Evolutionary conservation across 768 basidiomycete species (phyloP).

Genomic region (Gyrodon lividus): DNA sequence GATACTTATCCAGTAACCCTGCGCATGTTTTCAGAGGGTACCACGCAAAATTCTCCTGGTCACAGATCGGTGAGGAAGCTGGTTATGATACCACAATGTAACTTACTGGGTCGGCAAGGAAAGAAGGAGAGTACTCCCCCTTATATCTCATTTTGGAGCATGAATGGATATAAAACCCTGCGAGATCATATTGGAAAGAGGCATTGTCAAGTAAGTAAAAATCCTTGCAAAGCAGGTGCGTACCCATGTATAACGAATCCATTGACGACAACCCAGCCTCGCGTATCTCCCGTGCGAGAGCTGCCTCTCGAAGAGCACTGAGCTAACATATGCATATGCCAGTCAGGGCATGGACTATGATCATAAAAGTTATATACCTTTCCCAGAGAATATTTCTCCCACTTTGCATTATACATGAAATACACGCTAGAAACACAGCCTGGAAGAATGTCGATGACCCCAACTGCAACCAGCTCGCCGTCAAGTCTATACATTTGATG

Average conservation of each 20-base stretch:
- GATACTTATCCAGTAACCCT: constrained; percentile 59
- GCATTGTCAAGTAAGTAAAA: neutral
- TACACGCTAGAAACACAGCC: constrained; percentile 82
- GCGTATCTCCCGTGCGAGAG: constrained; percentile 73
- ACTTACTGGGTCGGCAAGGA: constrained; percentile 79
- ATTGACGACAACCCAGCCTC: constrained; percentile 63
- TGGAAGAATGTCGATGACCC: constrained; percentile 89
- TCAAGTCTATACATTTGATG: constrained; percentile 88
- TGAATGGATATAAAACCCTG: constrained; percentile 91
- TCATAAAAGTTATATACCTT: constrained; percentile 49
- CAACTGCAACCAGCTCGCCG: constrained; percentile 78
- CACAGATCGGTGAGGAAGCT: constrained; percentile 3
- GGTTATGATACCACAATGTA: neutral
- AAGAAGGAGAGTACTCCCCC: constrained; percentile 88
- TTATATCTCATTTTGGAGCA: constrained; percentile 98
- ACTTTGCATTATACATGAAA: constrained; percentile 81
- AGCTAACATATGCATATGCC: constrained; percentile 43
- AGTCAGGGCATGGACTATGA: neutral
- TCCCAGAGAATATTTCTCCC: constrained; percentile 70
- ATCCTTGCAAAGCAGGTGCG: constrained; percentile 12
- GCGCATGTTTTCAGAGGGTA: constrained; percentile 61
- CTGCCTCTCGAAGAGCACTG: constrained; percentile 79
- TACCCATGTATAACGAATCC: constrained; percentile 86
- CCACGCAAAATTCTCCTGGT: constrained; percentile 78
- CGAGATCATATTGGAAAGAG: neutral